phyloP scores from a whole-genome alignment of 148 eudicot species.

The Cornus controversa region DNA sequence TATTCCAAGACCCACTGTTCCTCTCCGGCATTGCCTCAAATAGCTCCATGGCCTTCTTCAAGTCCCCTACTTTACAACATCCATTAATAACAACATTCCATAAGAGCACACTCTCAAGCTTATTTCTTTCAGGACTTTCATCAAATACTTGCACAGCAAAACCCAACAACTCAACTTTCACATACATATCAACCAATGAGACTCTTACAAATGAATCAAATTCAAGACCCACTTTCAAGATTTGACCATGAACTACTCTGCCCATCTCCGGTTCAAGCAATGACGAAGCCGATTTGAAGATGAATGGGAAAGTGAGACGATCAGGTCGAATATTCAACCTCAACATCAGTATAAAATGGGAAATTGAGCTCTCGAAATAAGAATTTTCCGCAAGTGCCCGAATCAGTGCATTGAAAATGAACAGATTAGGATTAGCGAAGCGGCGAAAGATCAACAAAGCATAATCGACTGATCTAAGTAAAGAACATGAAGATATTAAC shows the following conservation, averaged over 20 bases:
- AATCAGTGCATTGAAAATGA: conserved; percentile 9
- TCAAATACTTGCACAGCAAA: conserved; percentile 17
- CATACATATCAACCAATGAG: conserved; percentile 22
- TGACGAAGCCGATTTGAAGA: conserved; percentile 9
- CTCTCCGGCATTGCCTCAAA: conserved; percentile 19
- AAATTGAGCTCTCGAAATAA: neutral
- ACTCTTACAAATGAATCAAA: conserved; percentile 16
- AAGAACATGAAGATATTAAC: conserved; percentile 14
- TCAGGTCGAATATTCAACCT: conserved; percentile 11
- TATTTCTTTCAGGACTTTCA: conserved; percentile 19
- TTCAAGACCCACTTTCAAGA: conserved; percentile 9
- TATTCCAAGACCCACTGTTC: conserved; percentile 20
- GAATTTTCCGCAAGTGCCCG: conserved; percentile 12
- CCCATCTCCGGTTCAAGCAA: neutral
- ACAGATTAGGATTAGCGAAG: neutral
- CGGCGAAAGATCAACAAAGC: conserved; percentile 14
- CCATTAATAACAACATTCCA: conserved; percentile 24
- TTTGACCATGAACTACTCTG: conserved; percentile 2
- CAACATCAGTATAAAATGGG: neutral
- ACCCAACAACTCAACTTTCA: conserved; percentile 15
- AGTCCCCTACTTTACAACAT: conserved; percentile 20
- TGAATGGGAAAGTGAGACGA: conserved; percentile 14
- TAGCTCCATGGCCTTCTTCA: conserved; percentile 9
- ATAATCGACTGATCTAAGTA: neutral
- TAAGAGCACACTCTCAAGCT: conserved; percentile 12